A percentile compares a stretch with the other conserved stretches of the same genome.
Evolutionary conservation across 768 basidiomycete species (phyloP).

Genomic region (Trametes gibbosa): DNA sequence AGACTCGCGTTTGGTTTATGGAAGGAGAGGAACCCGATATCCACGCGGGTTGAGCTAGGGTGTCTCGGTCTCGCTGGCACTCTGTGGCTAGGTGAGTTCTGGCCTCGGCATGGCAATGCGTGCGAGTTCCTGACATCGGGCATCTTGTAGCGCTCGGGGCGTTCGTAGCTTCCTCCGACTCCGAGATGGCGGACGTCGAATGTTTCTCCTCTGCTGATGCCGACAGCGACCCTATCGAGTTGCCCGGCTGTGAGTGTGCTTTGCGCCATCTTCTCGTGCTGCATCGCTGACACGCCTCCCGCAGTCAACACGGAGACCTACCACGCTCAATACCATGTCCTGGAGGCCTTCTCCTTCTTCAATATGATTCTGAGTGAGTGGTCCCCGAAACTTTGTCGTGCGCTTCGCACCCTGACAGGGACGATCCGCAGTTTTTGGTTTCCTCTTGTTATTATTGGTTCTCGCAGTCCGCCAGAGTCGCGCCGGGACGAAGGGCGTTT

Average conservation of each 20-base stretch:
- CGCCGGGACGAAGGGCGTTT: conserved; percentile 50
- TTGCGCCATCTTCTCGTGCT: background rate
- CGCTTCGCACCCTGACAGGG: conserved; percentile 13
- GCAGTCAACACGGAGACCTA: conserved; percentile 82
- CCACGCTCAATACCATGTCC: conserved; percentile 84
- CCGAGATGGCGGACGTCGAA: conserved; percentile 77
- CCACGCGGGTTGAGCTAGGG: conserved; percentile 72
- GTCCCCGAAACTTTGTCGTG: background rate
- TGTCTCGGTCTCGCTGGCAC: conserved; percentile 68
- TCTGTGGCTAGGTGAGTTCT: conserved; percentile 71
- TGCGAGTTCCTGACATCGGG: conserved; percentile 1
- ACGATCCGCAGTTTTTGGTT: conserved; percentile 43
- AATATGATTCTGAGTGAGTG: conserved; percentile 68
- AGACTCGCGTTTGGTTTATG: conserved; percentile 67
- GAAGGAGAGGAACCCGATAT: conserved; percentile 70
- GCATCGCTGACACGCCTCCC: background rate
- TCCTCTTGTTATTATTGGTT: conserved; percentile 44
- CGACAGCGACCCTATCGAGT: conserved; percentile 50
- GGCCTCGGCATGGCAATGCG: background rate
- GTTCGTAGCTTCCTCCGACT: conserved; percentile 70
- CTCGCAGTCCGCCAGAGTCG: conserved; percentile 43
- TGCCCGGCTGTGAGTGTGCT: conserved; percentile 60
- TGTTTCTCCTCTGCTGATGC: conserved; percentile 65
- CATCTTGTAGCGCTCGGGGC: conserved; percentile 62
- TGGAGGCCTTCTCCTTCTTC: conserved; percentile 77